Evolutionary conservation across 225 moss, liverwort and hornwort species (phyloP).

Genomic region (Physcomitrellopsis africana): DNA sequence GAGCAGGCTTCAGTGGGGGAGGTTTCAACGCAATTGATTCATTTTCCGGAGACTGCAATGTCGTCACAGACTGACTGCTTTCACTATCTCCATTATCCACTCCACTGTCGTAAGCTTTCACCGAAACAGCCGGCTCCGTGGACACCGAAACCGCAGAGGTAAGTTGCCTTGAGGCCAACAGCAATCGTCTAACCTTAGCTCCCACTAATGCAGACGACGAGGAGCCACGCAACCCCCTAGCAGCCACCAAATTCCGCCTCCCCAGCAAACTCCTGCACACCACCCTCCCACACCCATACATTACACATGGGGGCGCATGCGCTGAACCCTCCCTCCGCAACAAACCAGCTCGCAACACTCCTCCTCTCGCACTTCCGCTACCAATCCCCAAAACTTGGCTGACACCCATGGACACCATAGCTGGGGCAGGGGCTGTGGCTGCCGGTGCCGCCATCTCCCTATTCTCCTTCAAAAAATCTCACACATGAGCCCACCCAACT

Average conservation of each 20-base stretch:
- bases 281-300: slow-evolving; percentile 13
- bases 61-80: slow-evolving; percentile 39
- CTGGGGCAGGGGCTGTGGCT: slow-evolving; percentile 19
- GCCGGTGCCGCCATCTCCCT: slow-evolving; percentile 48
- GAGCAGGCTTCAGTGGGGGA: slow-evolving; percentile 49
- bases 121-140: slow-evolving; percentile 45
- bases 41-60: slow-evolving; percentile 43
- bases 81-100: slow-evolving; percentile 36
- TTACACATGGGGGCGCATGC: not conserved
- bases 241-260: slow-evolving; percentile 34
- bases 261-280: slow-evolving; percentile 29
- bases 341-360: slow-evolving; percentile 11
- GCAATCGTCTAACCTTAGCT: slow-evolving; percentile 27
- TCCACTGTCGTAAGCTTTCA: slow-evolving; percentile 43
- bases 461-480: slow-evolving; percentile 14
- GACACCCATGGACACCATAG: not conserved
- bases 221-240: slow-evolving; percentile 30
- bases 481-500: not conserved
- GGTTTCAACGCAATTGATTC: slow-evolving; percentile 37
- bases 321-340: not conserved
- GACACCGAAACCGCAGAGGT: slow-evolving; percentile 49
- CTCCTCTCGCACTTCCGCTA: not conserved
- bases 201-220: slow-evolving; percentile 17
- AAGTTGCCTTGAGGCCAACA: slow-evolving; percentile 31
- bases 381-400: not conserved